These are phyloP conservation scores for Rachicladosporium sp. DNA, from an alignment of 2,329 filamentous ascomycete species.

Conservation along the genomic window DNA sequence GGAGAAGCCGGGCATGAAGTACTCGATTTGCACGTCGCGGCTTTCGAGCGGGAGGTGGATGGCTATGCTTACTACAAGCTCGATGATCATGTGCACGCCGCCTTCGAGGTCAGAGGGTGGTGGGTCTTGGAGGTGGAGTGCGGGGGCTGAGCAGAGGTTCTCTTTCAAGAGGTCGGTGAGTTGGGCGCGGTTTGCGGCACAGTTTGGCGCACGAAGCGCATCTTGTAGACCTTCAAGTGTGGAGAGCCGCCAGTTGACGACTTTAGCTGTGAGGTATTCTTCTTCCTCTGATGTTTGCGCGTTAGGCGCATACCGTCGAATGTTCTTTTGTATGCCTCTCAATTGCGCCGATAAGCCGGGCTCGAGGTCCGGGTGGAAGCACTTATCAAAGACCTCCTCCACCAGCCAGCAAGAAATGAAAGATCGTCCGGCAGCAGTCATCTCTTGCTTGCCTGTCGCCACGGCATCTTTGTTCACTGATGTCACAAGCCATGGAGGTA, in stretches of 20 bases:
- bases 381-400: slow-evolving; percentile 80
- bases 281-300: slow-evolving; percentile 73
- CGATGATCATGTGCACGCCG: slow-evolving; percentile 82
- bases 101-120: slow-evolving; percentile 73
- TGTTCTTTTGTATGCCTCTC: slow-evolving; percentile 78
- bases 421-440: slow-evolving; percentile 88
- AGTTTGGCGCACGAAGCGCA: slow-evolving; percentile 53
- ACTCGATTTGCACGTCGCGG: slow-evolving; percentile 76
- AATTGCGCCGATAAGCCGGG: slow-evolving; percentile 61
- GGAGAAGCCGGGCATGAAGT: slow-evolving; percentile 63
- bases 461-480: slow-evolving; percentile 78
- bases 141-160: slow-evolving; percentile 56
- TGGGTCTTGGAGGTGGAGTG: slow-evolving; percentile 63
- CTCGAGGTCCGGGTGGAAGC: slow-evolving; percentile 85
- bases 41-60: slow-evolving; percentile 82
- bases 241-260: slow-evolving; percentile 85
- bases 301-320: slow-evolving; percentile 63
- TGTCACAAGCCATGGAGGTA: slow-evolving; percentile 68
- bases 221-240: slow-evolving; percentile 83
- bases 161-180: slow-evolving; percentile 48
- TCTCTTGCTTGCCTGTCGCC: slow-evolving; percentile 83
- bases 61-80: slow-evolving; percentile 75
- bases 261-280: slow-evolving; percentile 73
- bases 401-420: slow-evolving; percentile 82
- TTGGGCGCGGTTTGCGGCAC: slow-evolving; percentile 51